phyloP scores from a whole-genome alignment of 371 early-diverging fungal species.

The Nosema muscidifuracis region DNA sequence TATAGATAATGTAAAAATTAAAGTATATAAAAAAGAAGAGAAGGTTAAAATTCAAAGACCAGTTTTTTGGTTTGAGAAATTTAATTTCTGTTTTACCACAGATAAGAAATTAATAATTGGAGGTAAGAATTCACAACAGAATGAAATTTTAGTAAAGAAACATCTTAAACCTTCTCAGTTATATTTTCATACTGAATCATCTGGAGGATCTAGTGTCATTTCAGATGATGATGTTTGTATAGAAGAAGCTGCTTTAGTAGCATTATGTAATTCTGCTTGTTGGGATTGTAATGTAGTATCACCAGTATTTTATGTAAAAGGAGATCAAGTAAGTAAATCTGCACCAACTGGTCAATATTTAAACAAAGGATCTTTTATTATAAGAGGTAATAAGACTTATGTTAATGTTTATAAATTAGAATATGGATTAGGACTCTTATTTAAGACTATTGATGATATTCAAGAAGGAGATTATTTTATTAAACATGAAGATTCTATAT shows the following conservation, averaged over 20 bases:
- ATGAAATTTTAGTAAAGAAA: conserved; percentile 82
- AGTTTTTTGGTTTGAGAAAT: conserved; percentile 97
- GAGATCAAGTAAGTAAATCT: conserved; percentile 79
- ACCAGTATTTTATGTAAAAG: conserved; percentile 86
- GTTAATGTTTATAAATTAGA: conserved; percentile 78
- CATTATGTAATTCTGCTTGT: conserved; percentile 80
- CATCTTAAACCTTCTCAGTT: conserved; percentile 68
- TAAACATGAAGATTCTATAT: conserved; percentile 50
- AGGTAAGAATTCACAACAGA: conserved; percentile 89
- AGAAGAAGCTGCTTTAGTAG: conserved; percentile 86
- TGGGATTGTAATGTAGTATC: conserved; percentile 94
- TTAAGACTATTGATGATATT: conserved; percentile 63
- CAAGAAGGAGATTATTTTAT: conserved; percentile 17
- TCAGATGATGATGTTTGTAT: conserved; percentile 56
- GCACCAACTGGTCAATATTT: conserved; percentile 91
- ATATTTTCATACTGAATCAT: conserved; percentile 88
- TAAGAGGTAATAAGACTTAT: conserved; percentile 86
- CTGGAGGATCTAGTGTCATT: conserved; percentile 81
- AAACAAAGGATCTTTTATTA: conserved; percentile 86
- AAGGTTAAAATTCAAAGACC: conserved; percentile 65
- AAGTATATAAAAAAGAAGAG: conserved; percentile 28
- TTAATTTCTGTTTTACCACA: conserved; percentile 82
- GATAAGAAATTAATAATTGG: conserved; percentile 86
- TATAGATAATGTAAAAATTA: conserved; percentile 51
- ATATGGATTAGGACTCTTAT: conserved; percentile 87